Evolutionary conservation across 768 basidiomycete genomes (phyloP), one percentile per base, ranked within the genome.

Genomic region (Trametes cingulata): DNA sequence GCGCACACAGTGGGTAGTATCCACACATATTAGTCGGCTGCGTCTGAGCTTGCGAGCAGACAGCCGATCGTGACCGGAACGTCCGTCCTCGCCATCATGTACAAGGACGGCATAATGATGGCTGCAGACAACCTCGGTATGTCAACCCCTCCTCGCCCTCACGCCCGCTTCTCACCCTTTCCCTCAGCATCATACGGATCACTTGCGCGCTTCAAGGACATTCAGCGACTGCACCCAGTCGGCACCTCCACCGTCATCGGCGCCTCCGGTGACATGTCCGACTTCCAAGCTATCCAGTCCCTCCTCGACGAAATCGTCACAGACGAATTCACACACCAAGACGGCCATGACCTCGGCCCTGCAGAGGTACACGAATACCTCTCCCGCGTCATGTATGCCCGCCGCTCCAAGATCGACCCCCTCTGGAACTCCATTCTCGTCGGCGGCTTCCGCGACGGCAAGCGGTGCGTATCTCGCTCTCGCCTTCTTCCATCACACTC

Each of bases 1-100:
- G 68, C 88, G 76, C 63, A 98, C 95, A 27, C 93, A 93, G 91
- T 92, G 49, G 33, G 82, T 72, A 7, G 3, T 13, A n/a, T 13
- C 1, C 9, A 20, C 41, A 1, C 35, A 22, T 22, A 22, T 49
- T 17, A 19, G 33, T 24, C 12, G 35, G 25, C 56, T 6, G n/a
- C 12, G 1, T 2, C 6, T 42, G 12, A 36, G 57, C 29, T 52
- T 10, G 29, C n/a, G 47, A 10, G 22, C 58, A 94, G 92, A 69
- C 90, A 95, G 68, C 97, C 97, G 10, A 87, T 98, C 61, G 93
- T 98, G 9, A 98, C 96, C 0, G 97, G 96, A 58, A 95, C 96
- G n/a, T 92, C 90, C 57, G 94, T 99, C 6, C 82, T 99, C 35
- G 97, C 90, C 2, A 80, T 99, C 75, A 91, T 92, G 75, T 98